Base-by-base conservation (phyloP, 2,329 filamentous ascomycete genomes). In the Aspergillus sp. region DNA sequence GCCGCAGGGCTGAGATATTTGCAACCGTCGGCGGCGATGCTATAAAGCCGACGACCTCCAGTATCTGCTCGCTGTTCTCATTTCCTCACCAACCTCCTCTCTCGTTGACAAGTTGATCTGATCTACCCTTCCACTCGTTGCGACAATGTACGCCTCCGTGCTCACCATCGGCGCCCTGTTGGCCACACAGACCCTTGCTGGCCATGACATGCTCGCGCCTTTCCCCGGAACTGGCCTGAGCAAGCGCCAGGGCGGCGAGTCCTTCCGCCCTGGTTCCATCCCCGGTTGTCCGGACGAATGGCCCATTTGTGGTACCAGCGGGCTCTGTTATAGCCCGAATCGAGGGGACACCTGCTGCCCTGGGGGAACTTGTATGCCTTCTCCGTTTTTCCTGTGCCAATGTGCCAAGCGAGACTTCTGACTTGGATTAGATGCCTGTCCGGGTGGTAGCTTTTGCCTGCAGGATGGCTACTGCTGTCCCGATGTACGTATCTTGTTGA, bases 221-320 rank as follows among this genome's bases (percentile, higher is more conserved):
- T 34, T 34, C 32, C n/a, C 32, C 3, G 32, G 32, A 13, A 3
- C 32, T 3, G 32, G n/a, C 32, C 32, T 34, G 4, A 11, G 10
- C 10, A 53, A 54, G 44, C 54, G 54, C 3, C 48, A 56, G 44
- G 45, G 21, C 45, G 31, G 44, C 21, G 31, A 48, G 23, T 50
- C 56, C 31, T 57, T 58, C 23, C 17, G 54, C 21, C 45, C 57
- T 17, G 46, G 38, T 4, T 51, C 45, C 17, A 50, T 42, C 6
- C 52, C 50, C 2, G 56, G 53, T 21, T 58, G 56, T 36, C 56
- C 56, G 11, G 32, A 4, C 4, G 32, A 34, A 3, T 58, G 54
- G 56, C 56, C 49, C 3, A 34, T 47, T 14, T 58, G 56, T 51
- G 56, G 56, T 4, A 52, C 49, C 17, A 58, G 56, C 38, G 48